Conservation (phyloP, 208 protist genomes). For the Trypanosoma scelopori region DNA sequence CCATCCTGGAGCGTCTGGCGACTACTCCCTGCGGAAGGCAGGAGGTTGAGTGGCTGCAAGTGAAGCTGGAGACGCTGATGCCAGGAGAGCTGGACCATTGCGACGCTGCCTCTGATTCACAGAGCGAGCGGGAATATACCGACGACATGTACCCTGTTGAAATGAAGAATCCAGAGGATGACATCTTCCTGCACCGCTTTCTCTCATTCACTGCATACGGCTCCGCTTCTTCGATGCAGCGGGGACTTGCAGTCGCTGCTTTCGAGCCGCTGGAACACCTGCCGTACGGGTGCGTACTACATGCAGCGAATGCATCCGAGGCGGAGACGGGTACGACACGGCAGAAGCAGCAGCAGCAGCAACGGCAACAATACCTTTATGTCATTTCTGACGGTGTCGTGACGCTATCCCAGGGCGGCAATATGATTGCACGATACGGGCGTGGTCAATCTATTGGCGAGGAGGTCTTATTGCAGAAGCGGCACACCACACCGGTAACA, state of each 20-base stretch:
- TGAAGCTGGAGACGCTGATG: background rate
- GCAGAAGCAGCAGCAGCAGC: background rate
- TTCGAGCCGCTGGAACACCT: background rate
- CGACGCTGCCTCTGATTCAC: constrained; percentile 8
- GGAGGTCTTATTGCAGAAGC: background rate
- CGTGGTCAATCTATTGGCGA: constrained; percentile 5
- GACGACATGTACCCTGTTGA: constrained; percentile 22
- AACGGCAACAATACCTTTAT: constrained; percentile 2
- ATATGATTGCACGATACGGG: background rate
- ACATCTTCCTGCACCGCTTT: constrained; percentile 12
- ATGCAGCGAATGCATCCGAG: background rate
- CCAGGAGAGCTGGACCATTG: background rate
- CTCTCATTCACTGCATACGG: background rate
- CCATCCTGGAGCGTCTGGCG: background rate
- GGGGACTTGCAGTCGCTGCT: constrained; percentile 18
- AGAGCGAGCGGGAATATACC: constrained; percentile 2
- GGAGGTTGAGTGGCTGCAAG: background rate
- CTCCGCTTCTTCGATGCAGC: constrained; percentile 2
- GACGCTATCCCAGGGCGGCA: background rate
- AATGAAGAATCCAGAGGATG: constrained; percentile 1
- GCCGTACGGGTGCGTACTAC: constrained; percentile 1
- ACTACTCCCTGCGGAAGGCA: background rate
- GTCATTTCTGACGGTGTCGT: constrained; percentile 12
- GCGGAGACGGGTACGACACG: background rate
- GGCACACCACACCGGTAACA: background rate